Evolutionary conservation across 345 rosid species (phyloP), one percentile per base, ranked within the genome.

Genomic region (Linum usitatissimum): DNA sequence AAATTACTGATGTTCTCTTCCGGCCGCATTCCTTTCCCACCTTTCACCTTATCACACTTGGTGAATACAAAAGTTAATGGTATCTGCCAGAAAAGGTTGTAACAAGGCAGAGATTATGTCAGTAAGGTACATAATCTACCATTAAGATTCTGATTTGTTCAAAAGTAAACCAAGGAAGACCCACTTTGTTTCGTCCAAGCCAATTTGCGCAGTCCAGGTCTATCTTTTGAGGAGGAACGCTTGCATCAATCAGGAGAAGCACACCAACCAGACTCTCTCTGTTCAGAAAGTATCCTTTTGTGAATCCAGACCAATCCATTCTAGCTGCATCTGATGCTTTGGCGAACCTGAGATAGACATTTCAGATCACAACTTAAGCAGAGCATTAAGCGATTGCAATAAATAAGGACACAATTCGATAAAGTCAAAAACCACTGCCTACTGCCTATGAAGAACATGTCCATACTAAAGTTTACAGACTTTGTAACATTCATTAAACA

Each of bases 121-220:
- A 40, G 51, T 45, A 0, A 34, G 38, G 59, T 20, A 8, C 59
- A 55, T 28, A 19, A 55, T 55, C 59, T 34, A 34, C 38, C 5
- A 7, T 34, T 23, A 23, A 54, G 9, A 54, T 8, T n/a, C 18
- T n/a, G 23, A 54, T 13, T 53, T 54, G 21, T 28, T 55, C 12
- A 4, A 9, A 18, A 19, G 1, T 8, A 36, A 62, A 39, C 30
- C 21, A 38, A 54, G 38, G n/a, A 69, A 30, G 68, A 38, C 79
- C 7, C 73, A 87, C 98, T 56, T 87, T 75, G 78, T 86, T 87
- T 73, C 90, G 94, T 49, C 91, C 91, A 61, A 92, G 96, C 99
- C 99, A 92, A 78, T 83, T 86, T 9, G 91, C 96, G 62, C 93
- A 92, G 72, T 92, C 99, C 18, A 92, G 81, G 74, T 90, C 99